Base-by-base conservation (phyloP, 306 rosid species). In the Sicyos edulis region DNA sequence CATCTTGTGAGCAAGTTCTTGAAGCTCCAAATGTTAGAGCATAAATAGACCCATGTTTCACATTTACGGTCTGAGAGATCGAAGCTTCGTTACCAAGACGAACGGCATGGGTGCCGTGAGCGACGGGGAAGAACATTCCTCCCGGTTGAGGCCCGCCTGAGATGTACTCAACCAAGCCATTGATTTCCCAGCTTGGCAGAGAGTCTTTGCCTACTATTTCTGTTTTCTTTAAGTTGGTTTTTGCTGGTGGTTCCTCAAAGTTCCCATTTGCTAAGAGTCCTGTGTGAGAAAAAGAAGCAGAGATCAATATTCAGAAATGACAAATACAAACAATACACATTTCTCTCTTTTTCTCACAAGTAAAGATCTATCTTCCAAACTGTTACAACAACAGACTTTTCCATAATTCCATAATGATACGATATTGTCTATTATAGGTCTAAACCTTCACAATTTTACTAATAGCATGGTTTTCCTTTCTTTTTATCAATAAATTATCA, bases 1-100 rank as follows among this genome's bases (percentile, higher is more conserved):
- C 98, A 11, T 88, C 95, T 77, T 93, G 98, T 9, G 98, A 93
- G 78, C 98, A 93, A 51, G 98, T 93, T 79, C 97, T 93, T n/a
- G 98, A 90, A 62, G 98, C 98, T 7, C 90, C 92, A 53, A 93
- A 86, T 11, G 92, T 93, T 0, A 93, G 81, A 37, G 97, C 97
- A 74, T 90, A 90, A 0, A 62, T 37, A 62, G 86, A 81, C 62
- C 96, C 96, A 0, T 80, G 71, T 65, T 85, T 87, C 62, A 93
- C 92, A 72, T 86, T 88, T 13, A 90, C 60, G 69, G 74, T 84
- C 82, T 92, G 96, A 42, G 98, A 88, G 79, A 92, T 79, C 10
- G 96, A 83, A 37, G 96, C 98, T 12, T 90, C 93, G 54, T 92
- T 92, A 15, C 96, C 96, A n/a, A 92, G 93, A 82, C 98, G 90